These are phyloP conservation scores for Emmonsiellopsis sp. DNA, from an alignment of 2,329 filamentous ascomycete genomes.

Conservation along the genomic window DNA sequence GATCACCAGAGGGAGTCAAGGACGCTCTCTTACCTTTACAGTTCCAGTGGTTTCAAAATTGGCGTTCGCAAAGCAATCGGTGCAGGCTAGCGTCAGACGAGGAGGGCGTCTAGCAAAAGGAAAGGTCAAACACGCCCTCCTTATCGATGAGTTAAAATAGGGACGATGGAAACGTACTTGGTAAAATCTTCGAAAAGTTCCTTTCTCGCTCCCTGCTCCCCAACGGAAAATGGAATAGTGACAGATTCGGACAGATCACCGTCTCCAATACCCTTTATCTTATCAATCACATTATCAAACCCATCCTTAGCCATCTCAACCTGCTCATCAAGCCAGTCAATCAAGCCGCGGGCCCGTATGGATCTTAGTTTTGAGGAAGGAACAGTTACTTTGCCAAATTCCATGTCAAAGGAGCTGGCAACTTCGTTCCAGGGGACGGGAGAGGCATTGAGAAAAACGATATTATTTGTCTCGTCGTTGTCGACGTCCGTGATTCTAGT, in stretches of 20 bases:
- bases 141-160: background rate
- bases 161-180: constrained; percentile 6
- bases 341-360: constrained; percentile 1
- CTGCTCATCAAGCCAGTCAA: constrained; percentile 1
- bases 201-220: constrained; percentile 10
- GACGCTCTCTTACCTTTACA: constrained; percentile 13
- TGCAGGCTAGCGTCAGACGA: constrained; percentile 15
- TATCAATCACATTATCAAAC: constrained; percentile 8
- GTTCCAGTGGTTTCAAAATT: constrained; percentile 16
- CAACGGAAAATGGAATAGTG: constrained; percentile 13
- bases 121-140: background rate
- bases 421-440: constrained; percentile 14
- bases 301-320: constrained; percentile 7
- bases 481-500: constrained; percentile 13
- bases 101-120: constrained; percentile 4
- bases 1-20: background rate
- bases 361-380: background rate
- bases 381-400: constrained; percentile 14
- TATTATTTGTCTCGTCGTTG: constrained; percentile 11
- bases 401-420: constrained; percentile 16
- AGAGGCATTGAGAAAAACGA: constrained; percentile 12
- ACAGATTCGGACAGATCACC: constrained; percentile 11
- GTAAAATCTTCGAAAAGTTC: constrained; percentile 14
- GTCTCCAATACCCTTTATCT: constrained; percentile 8
- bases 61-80: constrained; percentile 18